A percentile compares a stretch with the other conserved stretches of the same genome.
Conservation (phyloP, 139 green algal species). For the Diplosphaera chodatii region DNA sequence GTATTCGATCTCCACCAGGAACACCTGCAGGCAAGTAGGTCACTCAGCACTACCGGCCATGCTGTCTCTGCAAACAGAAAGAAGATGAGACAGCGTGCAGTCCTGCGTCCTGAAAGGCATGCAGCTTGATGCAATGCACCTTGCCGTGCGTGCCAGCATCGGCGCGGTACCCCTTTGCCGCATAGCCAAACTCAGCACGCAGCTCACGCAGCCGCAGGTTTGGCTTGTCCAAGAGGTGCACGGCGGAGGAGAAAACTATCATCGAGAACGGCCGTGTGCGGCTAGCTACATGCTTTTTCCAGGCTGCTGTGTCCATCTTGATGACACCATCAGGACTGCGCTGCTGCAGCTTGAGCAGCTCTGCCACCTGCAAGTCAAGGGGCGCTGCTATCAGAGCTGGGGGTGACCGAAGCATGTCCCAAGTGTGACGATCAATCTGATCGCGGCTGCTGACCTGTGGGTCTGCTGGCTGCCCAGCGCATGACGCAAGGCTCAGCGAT, state of each 20-base stretch:
- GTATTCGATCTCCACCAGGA: conserved; percentile 60
- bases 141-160: conserved; percentile 10
- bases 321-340: conserved; percentile 33
- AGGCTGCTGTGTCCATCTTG: conserved; percentile 15
- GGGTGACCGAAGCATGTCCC: too few relatives aligned
- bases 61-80: too few relatives aligned
- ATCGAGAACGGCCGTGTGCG: conserved; percentile 37
- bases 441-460: too few relatives aligned
- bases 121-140: too few relatives aligned
- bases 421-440: too few relatives aligned
- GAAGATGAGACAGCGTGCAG: too few relatives aligned
- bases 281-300: conserved; percentile 23
- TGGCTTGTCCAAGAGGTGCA: conserved; percentile 33
- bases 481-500: too few relatives aligned
- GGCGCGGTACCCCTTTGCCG: conserved; percentile 15
- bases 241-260: conserved; percentile 35
- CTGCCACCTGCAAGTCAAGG: conserved; percentile 15
- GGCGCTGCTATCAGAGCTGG: too few relatives aligned
- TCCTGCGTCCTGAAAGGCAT: too few relatives aligned
- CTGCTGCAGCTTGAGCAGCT: conserved; percentile 23
- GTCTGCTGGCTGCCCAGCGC: too few relatives aligned
- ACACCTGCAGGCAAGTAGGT: too few relatives aligned
- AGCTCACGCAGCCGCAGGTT: conserved; percentile 28
- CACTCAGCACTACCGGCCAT: too few relatives aligned
- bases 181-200: conserved; percentile 26